Base-by-base conservation (phyloP, 2,329 filamentous ascomycete species). In the Ampelomyces quisqualis region DNA sequence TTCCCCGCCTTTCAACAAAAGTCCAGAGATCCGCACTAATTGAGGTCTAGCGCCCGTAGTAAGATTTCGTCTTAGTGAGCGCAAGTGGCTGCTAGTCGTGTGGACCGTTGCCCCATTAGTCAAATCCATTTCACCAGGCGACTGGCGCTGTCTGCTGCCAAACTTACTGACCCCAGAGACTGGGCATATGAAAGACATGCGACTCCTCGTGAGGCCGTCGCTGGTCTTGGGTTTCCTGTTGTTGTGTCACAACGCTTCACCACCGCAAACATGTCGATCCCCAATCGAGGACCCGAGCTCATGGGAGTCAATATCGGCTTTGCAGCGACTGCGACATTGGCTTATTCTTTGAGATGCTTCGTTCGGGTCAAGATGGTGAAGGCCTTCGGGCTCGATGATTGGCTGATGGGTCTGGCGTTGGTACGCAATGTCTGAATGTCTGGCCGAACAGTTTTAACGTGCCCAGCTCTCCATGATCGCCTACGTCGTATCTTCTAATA, bases 351-450 rank as follows among this genome's bases (percentile, higher is more conserved):
- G 30, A 45, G 65, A 50, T 57, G 54, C 31, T 63, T 55, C 39
- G 63, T 66, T 14, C 57, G 65, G 9, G 18, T 64, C 5, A 34
- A 40, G 17, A 61, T 68, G 57, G 63, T 68, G 4, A 65, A 61
- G 40, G 60, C 58, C 2, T 68, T 67, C 47, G 64, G 64, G 1
- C 15, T 55, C 11, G 65, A 68, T 40, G 65, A 68, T 40, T 67
- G 57, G 45, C 43, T 68, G 5, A 68, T 68, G 64, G 53, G 57
- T 5, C 11, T 57, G 6, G 59, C 65, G 13, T 54, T 51, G 24
- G 65, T 67, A 38, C 21, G 34, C 11, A n/a, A n/a, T 20, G 21
- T 13, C 10, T 21, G 13, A n/a, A 8, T 23, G 9, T 48, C 6
- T 20, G n/a, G 4, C 7, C 8, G 13, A 17, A 11, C 22, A 29